Evolutionary conservation across 208 protist genomes (phyloP).

Genomic region (Endotrypanum monterogeii): DNA sequence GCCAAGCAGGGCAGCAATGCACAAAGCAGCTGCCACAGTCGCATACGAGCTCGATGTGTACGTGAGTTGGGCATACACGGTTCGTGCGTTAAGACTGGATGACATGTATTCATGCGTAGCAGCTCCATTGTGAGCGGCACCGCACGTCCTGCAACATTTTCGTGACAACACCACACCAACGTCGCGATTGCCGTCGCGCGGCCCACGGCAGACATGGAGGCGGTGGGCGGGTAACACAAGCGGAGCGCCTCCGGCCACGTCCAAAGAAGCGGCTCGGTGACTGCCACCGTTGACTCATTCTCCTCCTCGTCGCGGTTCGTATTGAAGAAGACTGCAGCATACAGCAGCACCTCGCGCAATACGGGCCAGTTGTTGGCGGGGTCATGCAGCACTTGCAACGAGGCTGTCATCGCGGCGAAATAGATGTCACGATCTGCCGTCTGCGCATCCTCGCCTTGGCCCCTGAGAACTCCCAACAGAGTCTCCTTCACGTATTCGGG

Average conservation of each 20-base stretch:
- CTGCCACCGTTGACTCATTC: conserved; percentile 70
- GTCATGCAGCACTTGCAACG: conserved; percentile 58
- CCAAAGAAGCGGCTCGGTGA: conserved; percentile 70
- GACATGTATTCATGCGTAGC: conserved; percentile 63
- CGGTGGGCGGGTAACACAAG: conserved; percentile 69
- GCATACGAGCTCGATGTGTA: conserved; percentile 82
- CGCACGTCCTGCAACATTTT: conserved; percentile 23
- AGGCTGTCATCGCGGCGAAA: conserved; percentile 57
- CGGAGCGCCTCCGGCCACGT: conserved; percentile 61
- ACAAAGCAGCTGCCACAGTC: conserved; percentile 88
- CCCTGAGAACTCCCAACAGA: conserved; percentile 33
- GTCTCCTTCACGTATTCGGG: conserved; percentile 42
- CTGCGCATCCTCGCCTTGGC: conserved; percentile 43
- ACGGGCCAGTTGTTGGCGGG: conserved; percentile 41
- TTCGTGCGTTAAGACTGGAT: conserved; percentile 63
- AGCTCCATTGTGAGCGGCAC: conserved; percentile 50
- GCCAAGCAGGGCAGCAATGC: conserved; percentile 66
- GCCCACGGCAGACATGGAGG: conserved; percentile 68
- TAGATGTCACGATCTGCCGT: conserved; percentile 69
- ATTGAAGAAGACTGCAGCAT: conserved; percentile 74
- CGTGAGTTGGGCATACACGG: conserved; percentile 92
- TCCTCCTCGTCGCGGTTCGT: conserved; percentile 77
- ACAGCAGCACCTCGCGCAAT: conserved; percentile 58
- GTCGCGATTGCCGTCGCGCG: conserved; percentile 69
- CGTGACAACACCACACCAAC: conserved; percentile 64